Percentiles rank a stretch among this genome's conserved stretches.
Conservation (phyloP, 179 eudicot genomes). For the Corrigiola litoralis region DNA sequence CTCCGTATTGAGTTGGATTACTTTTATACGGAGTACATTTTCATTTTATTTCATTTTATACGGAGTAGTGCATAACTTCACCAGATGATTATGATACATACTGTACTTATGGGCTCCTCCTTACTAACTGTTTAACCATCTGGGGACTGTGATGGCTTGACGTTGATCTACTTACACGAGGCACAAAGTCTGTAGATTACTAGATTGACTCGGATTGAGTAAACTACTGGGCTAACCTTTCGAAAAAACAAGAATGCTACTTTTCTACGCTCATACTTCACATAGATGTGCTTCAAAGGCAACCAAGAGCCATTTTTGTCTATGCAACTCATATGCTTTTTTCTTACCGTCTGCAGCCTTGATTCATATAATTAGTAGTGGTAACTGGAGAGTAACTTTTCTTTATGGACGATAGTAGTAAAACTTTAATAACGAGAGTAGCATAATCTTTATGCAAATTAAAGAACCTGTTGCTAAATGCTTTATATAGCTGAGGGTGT, state of each 20-base stretch:
- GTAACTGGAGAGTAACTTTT: neutral
- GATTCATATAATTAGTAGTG: neutral
- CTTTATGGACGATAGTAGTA: neutral
- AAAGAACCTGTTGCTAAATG: neutral
- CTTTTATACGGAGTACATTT: too few species aligned
- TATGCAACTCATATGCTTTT: neutral
- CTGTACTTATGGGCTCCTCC: too few species aligned
- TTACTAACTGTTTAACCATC: too few species aligned
- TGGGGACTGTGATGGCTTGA: too few species aligned
- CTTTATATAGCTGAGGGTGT: too few species aligned
- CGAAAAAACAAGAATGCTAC: slow-evolving; percentile 2
- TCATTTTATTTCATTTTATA: too few species aligned
- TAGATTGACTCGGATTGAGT: neutral
- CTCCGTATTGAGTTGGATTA: too few species aligned
- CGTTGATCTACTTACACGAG: neutral
- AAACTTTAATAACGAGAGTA: slow-evolving; percentile 8
- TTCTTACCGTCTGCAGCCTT: neutral
- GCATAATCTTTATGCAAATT: neutral
- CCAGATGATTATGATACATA: too few species aligned
- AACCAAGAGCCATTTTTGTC: slow-evolving; percentile 13
- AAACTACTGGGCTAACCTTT: slow-evolving; percentile 12
- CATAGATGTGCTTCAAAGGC: slow-evolving; percentile 15
- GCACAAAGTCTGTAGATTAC: neutral
- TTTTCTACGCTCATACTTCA: too few species aligned
- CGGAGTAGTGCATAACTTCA: too few species aligned